Evolutionary conservation across 805 yeast genomes (phyloP).

Genomic region (Blastobotrys muscicola): DNA sequence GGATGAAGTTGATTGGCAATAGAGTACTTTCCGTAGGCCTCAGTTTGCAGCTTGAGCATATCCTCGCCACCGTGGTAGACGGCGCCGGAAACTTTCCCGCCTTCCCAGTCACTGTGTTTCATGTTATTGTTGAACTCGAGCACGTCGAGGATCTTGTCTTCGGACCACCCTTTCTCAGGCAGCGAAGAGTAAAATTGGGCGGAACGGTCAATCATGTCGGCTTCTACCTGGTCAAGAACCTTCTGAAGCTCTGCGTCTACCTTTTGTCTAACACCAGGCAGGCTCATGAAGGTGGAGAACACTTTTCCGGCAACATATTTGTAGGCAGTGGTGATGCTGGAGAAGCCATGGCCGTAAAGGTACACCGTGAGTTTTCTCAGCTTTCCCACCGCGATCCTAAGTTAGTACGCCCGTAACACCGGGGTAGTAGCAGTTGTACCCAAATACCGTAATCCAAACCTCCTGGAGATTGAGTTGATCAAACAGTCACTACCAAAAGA

Average conservation of each 20-base stretch:
- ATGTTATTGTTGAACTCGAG: constrained; percentile 37
- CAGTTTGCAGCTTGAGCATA: constrained; percentile 59
- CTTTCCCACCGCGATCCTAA: too few species aligned
- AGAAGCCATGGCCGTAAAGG: constrained; percentile 20
- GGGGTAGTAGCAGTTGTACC: too few species aligned
- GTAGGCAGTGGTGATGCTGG: not conserved
- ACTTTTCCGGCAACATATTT: constrained; percentile 7
- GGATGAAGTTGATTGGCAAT: constrained; percentile 95
- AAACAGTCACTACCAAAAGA: too few species aligned
- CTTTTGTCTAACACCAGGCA: constrained; percentile 46
- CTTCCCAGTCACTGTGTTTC: constrained; percentile 70
- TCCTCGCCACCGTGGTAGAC: constrained; percentile 94
- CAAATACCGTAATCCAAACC: too few species aligned
- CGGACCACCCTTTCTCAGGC: constrained; percentile 52
- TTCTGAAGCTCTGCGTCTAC: constrained; percentile 52
- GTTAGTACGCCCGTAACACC: too few species aligned
- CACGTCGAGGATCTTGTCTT: constrained; percentile 38
- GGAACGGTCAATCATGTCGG: constrained; percentile 43
- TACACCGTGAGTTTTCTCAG: not conserved
- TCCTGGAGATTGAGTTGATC: not conserved
- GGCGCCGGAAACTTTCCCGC: constrained; percentile 87
- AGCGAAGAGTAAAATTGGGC: constrained; percentile 28
- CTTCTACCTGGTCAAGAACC: constrained; percentile 43
- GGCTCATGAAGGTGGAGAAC: constrained; percentile 21
- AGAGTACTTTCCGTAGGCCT: constrained; percentile 65